A percentile compares a stretch with the other conserved stretches of the same genome.
Evolutionary conservation across 208 protist species (phyloP).

Genomic region (Wallacemonas collosoma): DNA sequence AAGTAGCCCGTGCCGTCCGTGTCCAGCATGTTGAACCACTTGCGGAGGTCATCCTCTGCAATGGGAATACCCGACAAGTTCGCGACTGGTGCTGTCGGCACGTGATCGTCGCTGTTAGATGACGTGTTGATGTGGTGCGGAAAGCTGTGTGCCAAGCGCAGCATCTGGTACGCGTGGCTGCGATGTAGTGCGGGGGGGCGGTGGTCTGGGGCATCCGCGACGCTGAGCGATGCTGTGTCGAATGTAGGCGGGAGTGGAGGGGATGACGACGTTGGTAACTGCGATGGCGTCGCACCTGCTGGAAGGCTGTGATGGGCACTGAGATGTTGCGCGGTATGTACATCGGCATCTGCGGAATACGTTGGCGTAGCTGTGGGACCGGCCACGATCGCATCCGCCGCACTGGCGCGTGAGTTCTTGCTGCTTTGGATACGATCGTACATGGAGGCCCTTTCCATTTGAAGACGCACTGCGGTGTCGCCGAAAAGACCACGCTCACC

Average conservation of each 20-base stretch:
- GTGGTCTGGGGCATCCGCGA: neutral
- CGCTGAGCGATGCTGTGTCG: neutral
- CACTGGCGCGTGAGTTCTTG: neutral
- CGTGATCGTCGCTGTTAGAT: slow-evolving; percentile 21
- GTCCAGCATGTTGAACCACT: slow-evolving; percentile 75
- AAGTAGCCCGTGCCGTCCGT: slow-evolving; percentile 30
- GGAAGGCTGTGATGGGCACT: too few relatives aligned
- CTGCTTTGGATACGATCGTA: slow-evolving; percentile 26
- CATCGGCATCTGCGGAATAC: neutral
- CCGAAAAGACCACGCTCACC: slow-evolving; percentile 23
- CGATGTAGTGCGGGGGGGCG: slow-evolving; percentile 33
- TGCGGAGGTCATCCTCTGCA: slow-evolving; percentile 52
- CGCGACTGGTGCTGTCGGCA: slow-evolving; percentile 30
- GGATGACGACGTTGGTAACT: too few relatives aligned
- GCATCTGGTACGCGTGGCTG: slow-evolving; percentile 74
- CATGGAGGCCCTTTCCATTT: slow-evolving; percentile 19
- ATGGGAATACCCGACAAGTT: slow-evolving; percentile 73
- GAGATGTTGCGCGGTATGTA: too few relatives aligned
- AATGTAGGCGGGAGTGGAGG: too few relatives aligned
- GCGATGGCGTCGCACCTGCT: too few relatives aligned
- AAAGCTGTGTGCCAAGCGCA: slow-evolving; percentile 61
- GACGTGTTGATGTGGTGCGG: slow-evolving; percentile 33
- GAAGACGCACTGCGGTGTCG: slow-evolving; percentile 21
- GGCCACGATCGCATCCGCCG: slow-evolving; percentile 1
- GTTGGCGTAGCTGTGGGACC: neutral